Conservation (phyloP, 2,329 filamentous ascomycete genomes). For the Fusarium drepaniforme region DNA sequence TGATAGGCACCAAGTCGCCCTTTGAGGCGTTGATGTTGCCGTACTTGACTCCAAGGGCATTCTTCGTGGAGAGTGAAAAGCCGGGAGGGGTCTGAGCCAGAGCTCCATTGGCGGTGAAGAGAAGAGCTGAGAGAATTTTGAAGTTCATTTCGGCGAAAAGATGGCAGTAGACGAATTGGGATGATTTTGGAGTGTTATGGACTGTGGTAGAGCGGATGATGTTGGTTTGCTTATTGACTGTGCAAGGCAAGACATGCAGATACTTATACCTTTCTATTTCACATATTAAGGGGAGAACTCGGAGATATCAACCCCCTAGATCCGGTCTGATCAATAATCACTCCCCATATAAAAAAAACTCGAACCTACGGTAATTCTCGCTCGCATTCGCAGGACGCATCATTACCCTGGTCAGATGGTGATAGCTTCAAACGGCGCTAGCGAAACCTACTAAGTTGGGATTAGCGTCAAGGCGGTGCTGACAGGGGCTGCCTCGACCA, state of each 20-base stretch:
- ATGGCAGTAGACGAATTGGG: too few species aligned
- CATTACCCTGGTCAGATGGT: not conserved
- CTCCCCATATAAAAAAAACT: not conserved
- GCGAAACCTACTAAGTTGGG: slow-evolving; percentile 10
- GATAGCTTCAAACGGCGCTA: slow-evolving; percentile 6
- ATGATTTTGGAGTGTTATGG: not conserved
- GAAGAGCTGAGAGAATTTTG: not conserved
- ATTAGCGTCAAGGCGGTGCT: not conserved
- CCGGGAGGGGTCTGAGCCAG: not conserved
- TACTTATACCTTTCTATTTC: not conserved
- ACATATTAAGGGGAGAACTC: not conserved
- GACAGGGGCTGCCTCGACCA: not conserved
- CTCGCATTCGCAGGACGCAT: not conserved
- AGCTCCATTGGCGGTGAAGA: not conserved
- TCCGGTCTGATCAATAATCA: not conserved
- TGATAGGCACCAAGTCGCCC: not conserved
- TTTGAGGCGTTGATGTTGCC: not conserved
- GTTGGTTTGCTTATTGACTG: not conserved
- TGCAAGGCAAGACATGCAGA: not conserved
- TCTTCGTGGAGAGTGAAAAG: slow-evolving; percentile 5
- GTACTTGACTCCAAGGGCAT: not conserved
- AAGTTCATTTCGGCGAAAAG: not conserved
- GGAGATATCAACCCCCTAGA: not conserved
- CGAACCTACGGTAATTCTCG: not conserved
- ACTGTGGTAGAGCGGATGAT: not conserved